These are phyloP conservation scores for Neurospora pannonica DNA, from an alignment of 495 filamentous ascomycete species.

Conservation along the genomic window DNA sequence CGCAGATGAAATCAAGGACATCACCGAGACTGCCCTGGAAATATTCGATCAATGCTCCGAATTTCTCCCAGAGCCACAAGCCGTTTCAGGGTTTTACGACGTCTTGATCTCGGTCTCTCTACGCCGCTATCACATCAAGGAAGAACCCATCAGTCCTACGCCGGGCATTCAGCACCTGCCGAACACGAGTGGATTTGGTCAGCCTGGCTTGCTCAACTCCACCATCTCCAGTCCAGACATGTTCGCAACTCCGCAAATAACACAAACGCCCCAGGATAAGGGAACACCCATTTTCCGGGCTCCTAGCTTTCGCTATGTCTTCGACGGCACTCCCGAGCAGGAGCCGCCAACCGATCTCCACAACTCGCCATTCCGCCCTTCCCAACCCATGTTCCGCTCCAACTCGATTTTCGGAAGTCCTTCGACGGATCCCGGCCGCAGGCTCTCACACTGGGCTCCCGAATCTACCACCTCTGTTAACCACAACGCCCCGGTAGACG, in stretches of 20 bases:
- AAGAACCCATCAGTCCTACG: constrained; percentile 16
- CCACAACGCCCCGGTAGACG: constrained; percentile 6
- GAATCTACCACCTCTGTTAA: constrained; percentile 28
- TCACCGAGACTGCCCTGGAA: constrained; percentile 62
- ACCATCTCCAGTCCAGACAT: not conserved
- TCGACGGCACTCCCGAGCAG: constrained; percentile 33
- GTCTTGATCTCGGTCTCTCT: constrained; percentile 75
- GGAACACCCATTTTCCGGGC: not conserved
- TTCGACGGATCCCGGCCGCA: constrained; percentile 36
- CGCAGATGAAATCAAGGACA: constrained; percentile 59
- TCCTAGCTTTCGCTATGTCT: constrained; percentile 38
- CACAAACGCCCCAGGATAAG: not conserved
- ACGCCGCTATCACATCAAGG: constrained; percentile 64
- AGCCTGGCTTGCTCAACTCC: not conserved
- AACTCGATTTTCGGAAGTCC: constrained; percentile 47
- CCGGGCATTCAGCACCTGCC: not conserved
- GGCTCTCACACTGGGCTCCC: constrained; percentile 46
- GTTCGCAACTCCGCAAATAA: not conserved
- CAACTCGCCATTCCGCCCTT: constrained; percentile 1
- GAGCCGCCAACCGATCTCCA: constrained; percentile 26
- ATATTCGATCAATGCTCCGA: constrained; percentile 65
- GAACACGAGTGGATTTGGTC: not conserved
- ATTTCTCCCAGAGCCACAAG: constrained; percentile 80
- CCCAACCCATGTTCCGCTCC: constrained; percentile 39
- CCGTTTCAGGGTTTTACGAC: constrained; percentile 70